These are phyloP conservation scores for Colletotrichum echinochloae DNA, from an alignment of 2,329 filamentous ascomycete species.

Conservation along the genomic window DNA sequence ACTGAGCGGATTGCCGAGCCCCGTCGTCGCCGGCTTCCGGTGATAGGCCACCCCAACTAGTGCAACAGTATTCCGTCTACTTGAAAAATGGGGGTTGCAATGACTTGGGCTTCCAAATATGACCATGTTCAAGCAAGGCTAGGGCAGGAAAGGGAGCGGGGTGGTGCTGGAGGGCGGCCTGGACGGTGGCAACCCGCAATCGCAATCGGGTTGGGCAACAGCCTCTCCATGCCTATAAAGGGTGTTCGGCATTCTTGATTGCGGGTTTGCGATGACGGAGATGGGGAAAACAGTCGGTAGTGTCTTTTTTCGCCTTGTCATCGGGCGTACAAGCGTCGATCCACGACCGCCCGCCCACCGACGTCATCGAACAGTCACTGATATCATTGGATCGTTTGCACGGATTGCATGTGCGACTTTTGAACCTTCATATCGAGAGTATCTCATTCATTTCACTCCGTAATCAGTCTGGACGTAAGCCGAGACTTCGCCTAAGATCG, in stretches of 20 bases:
- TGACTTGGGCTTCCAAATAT: too few species aligned
- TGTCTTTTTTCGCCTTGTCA: not conserved
- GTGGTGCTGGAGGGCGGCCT: not conserved
- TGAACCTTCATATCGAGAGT: too few species aligned
- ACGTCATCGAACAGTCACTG: slow-evolving; percentile 41
- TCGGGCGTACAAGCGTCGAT: slow-evolving; percentile 33
- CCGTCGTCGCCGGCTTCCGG: not conserved
- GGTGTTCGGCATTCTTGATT: not conserved
- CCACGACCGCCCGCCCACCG: slow-evolving; percentile 26
- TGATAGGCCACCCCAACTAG: not conserved
- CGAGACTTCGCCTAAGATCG: too few species aligned
- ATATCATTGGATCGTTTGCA: slow-evolving; percentile 15
- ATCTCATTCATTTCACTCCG: not conserved
- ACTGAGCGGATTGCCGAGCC: not conserved
- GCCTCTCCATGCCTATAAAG: not conserved
- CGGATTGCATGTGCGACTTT: not conserved
- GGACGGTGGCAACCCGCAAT: not conserved
- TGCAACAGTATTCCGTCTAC: not conserved
- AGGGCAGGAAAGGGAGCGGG: too few species aligned
- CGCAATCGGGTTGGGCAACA: not conserved
- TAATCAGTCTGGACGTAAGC: too few species aligned
- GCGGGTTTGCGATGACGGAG: slow-evolving; percentile 11
- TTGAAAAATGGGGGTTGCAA: not conserved
- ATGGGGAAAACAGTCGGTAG: not conserved
- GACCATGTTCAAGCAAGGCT: not conserved